Conservation (phyloP, 257 asterid genomes). For the Jasminum sambac region DNA sequence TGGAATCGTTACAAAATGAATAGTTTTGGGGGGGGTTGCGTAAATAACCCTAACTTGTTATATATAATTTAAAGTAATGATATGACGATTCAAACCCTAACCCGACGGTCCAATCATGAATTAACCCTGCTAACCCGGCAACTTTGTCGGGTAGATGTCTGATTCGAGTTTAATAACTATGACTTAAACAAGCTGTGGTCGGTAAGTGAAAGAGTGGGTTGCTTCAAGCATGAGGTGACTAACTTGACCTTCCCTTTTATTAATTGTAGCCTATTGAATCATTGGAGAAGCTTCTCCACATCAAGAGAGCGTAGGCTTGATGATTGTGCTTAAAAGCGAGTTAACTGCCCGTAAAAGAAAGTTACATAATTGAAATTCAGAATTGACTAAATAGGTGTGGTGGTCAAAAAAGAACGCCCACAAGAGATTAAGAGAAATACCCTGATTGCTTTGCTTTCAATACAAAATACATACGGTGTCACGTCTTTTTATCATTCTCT, state of each 20-base stretch:
- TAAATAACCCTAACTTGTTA: too few species aligned
- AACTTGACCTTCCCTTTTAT: neutral
- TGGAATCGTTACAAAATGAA: too few species aligned
- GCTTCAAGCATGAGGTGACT: neutral
- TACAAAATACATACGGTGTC: slow-evolving; percentile 28
- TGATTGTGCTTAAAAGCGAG: slow-evolving; percentile 1
- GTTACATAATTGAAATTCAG: neutral
- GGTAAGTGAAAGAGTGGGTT: neutral
- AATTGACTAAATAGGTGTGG: neutral
- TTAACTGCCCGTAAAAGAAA: neutral
- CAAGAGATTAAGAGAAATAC: neutral
- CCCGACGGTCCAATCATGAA: too few species aligned
- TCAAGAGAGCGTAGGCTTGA: neutral
- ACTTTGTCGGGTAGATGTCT: too few species aligned
- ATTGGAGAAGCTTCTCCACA: neutral
- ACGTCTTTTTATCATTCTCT: neutral
- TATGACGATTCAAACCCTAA: too few species aligned
- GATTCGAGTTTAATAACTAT: too few species aligned
- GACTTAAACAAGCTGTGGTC: neutral
- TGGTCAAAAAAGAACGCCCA: neutral
- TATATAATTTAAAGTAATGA: too few species aligned
- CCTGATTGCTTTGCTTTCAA: slow-evolving; percentile 34
- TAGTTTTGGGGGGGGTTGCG: too few species aligned
- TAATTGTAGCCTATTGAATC: neutral
- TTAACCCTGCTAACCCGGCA: too few species aligned